Evolutionary conservation across 1,139 yeast species (phyloP), one percentile per base, ranked within the genome.

Genomic region (Yamadazyma kanchanaburiensis): DNA sequence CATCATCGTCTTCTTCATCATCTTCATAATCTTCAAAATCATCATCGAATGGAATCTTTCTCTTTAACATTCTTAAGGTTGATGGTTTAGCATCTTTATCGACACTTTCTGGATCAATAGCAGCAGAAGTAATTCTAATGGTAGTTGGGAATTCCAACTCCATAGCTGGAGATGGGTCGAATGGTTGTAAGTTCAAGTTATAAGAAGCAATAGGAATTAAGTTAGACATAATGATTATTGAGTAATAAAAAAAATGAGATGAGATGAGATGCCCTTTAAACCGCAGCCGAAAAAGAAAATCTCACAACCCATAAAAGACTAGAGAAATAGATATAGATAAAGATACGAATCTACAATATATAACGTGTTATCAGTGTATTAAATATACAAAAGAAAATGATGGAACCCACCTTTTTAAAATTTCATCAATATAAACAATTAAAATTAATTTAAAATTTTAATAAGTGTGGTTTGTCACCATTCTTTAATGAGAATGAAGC

Each of bases 401-500:
- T 36, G 32, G 24, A 30, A 37, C 38, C 44, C 40, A 27, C 33
- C 24, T 35, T 38, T 37, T 34, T 25, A 34, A 37, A 30, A 34
- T 32, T 38, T 40, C 42, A 37, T 39, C 32, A 33, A 31, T 35
- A 37, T 39, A 37, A 30, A 33, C 40, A 39, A 31, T 32, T 32
- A 31, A 31, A 36, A 32, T 32, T 38, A 30, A 38, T 34, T 83
- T 87, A 91, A 73, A 91, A 91, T 79, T 86, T 87, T 83, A 91
- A 88, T 70, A 86, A 84, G 75, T 91, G 98, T 63, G 98, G 99
- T 74, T 77, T 88, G 80, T 91, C 98, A 73, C 98, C 98, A 75
- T 77, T 81, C 87, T 88, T 89, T 74, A 94, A 83, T 58, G 96
- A 83, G 91, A 91, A 91, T 55, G 95, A 76, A 60, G 96, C 72